Evolutionary conservation across 768 basidiomycete genomes (phyloP).

Genomic region (Podaxis sp.): DNA sequence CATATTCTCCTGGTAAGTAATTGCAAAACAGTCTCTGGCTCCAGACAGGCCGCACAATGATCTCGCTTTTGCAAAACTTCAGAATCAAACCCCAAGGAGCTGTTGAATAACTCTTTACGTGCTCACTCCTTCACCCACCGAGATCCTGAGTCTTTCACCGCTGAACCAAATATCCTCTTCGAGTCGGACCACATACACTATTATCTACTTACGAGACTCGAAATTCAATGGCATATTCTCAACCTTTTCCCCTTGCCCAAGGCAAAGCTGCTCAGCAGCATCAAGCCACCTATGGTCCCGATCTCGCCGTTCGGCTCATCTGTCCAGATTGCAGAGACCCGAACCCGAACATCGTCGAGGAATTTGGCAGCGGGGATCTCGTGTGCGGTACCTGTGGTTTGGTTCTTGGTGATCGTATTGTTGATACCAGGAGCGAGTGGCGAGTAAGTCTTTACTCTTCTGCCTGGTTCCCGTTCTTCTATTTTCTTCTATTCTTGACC

Average conservation of each 20-base stretch:
- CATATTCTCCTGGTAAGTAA: background rate
- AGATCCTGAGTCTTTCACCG: slow-evolving; percentile 1
- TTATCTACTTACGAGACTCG: background rate
- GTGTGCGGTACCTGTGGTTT: slow-evolving; percentile 93
- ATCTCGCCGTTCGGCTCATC: slow-evolving; percentile 83
- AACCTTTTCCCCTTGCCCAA: slow-evolving; percentile 75
- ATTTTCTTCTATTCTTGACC: slow-evolving; percentile 15
- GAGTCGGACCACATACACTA: background rate
- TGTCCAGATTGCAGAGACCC: slow-evolving; percentile 96
- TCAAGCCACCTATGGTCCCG: slow-evolving; percentile 66
- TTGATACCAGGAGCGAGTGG: slow-evolving; percentile 99
- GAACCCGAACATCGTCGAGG: slow-evolving; percentile 92
- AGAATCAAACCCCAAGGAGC: slow-evolving; percentile 8
- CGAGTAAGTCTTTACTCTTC: slow-evolving; percentile 53
- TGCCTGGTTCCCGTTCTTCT: slow-evolving; percentile 13
- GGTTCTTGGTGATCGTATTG: slow-evolving; percentile 92
- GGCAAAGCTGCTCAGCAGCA: slow-evolving; percentile 41
- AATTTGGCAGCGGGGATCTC: slow-evolving; percentile 96
- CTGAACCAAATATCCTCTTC: slow-evolving; percentile 2
- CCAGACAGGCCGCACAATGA: background rate
- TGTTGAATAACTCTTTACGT: slow-evolving; percentile 2
- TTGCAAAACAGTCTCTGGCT: background rate
- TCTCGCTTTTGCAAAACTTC: background rate
- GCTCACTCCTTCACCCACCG: slow-evolving; percentile 8
- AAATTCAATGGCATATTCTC: slow-evolving; percentile 57